Evolutionary conservation across 345 rosid species (phyloP).

Genomic region (Psidium guajava): DNA sequence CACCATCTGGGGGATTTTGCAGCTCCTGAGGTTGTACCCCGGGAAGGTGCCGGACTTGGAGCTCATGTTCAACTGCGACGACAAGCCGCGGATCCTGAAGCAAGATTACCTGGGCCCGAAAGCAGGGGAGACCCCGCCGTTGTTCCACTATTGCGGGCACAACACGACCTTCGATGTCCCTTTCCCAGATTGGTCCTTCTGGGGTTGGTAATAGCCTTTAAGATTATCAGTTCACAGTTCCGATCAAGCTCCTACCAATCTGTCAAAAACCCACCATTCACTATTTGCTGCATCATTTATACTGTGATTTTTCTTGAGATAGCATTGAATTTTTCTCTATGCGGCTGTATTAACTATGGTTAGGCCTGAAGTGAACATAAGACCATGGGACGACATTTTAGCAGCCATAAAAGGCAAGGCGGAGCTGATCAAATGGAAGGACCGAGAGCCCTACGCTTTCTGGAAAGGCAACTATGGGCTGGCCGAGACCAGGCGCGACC

Average conservation of each 20-base stretch:
- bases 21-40: constrained; percentile 22
- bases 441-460: constrained; percentile 23
- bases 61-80: constrained; percentile 24
- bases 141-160: constrained; percentile 25
- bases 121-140: constrained; percentile 13
- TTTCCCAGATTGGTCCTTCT: constrained; percentile 72
- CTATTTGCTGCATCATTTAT: background rate
- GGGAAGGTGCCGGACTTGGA: constrained; percentile 24
- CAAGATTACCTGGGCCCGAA: constrained; percentile 2
- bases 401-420: constrained; percentile 12
- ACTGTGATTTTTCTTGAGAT: constrained; percentile 22
- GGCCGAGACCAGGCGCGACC: constrained; percentile 10
- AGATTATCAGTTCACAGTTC: constrained; percentile 5
- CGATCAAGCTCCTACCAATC: constrained; percentile 20
- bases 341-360: background rate
- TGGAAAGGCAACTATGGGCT: constrained; percentile 32
- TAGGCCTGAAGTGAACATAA: constrained; percentile 21
- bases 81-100: constrained; percentile 11
- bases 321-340: constrained; percentile 11
- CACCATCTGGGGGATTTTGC: constrained; percentile 28
- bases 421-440: constrained; percentile 9
- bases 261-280: constrained; percentile 40
- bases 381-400: constrained; percentile 18
- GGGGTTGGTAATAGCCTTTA: constrained; percentile 59
- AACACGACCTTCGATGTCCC: constrained; percentile 22